Percentiles rank a stretch among this genome's conserved stretches.
Evolutionary conservation across 2,329 filamentous ascomycete genomes (phyloP).

Genomic region (Alternaria viburni): DNA sequence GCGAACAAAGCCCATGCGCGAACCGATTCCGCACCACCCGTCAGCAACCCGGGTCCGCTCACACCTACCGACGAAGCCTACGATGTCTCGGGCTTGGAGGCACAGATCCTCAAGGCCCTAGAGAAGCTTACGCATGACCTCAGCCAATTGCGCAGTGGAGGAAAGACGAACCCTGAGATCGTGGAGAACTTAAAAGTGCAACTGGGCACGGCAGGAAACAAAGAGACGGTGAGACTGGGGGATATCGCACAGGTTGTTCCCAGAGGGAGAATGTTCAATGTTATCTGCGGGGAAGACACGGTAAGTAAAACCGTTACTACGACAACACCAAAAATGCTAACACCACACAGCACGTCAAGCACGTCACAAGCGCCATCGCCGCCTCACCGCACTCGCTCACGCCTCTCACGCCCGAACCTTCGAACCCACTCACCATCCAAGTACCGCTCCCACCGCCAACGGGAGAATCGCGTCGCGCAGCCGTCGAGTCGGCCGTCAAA

Average conservation of each 20-base stretch:
- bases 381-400: constrained; percentile 57
- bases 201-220: constrained; percentile 55
- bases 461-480: constrained; percentile 58
- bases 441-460: constrained; percentile 65
- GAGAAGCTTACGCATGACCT: constrained; percentile 66
- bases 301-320: constrained; percentile 50
- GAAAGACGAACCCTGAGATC: constrained; percentile 66
- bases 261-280: constrained; percentile 65
- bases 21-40: constrained; percentile 43
- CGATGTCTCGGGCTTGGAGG: constrained; percentile 65
- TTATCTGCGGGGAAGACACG: constrained; percentile 69
- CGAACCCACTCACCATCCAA: constrained; percentile 59
- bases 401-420: constrained; percentile 58
- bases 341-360: constrained; percentile 59
- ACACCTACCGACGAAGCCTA: constrained; percentile 61
- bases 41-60: constrained; percentile 23
- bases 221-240: constrained; percentile 61
- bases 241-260: constrained; percentile 72
- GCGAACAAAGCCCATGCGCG: constrained; percentile 50
- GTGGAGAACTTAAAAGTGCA: constrained; percentile 68
- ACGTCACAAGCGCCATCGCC: constrained; percentile 60
- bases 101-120: constrained; percentile 61
- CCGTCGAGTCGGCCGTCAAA: constrained; percentile 49
- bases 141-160: constrained; percentile 66
- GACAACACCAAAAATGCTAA: background rate